Evolutionary conservation across 2,329 filamentous ascomycete genomes (phyloP).

Genomic region (Teratosphaeria zuluensis): DNA sequence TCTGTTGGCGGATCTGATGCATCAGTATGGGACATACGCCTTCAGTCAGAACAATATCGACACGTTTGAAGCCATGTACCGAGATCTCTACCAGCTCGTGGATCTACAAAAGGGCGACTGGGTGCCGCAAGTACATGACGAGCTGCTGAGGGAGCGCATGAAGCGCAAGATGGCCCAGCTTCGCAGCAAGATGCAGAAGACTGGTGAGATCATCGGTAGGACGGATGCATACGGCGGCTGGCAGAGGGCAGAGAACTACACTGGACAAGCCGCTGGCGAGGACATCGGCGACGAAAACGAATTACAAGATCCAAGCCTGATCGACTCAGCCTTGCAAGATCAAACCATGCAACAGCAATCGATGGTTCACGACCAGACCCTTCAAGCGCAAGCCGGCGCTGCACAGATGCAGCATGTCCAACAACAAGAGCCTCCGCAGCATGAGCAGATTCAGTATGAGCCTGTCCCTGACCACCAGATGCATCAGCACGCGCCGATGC

Average conservation of each 20-base stretch:
- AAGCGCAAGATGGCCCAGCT: conserved; percentile 29
- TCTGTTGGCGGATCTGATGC: conserved; percentile 27
- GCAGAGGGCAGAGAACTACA: conserved; percentile 24
- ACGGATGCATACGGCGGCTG: conserved; percentile 24
- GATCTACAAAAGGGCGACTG: conserved; percentile 26
- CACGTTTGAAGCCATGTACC: conserved; percentile 26
- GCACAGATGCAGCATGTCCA: neutral
- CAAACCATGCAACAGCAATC: neutral
- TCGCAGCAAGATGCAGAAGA: conserved; percentile 30
- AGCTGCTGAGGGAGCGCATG: conserved; percentile 27
- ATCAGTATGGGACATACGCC: conserved; percentile 25
- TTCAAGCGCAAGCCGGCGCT: neutral
- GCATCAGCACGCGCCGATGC: conserved; percentile 6
- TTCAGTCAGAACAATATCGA: conserved; percentile 23
- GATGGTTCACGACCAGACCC: neutral
- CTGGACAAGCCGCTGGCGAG: conserved; percentile 21
- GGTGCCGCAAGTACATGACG: conserved; percentile 25
- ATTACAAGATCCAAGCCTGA: conserved; percentile 3
- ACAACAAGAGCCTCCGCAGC: neutral
- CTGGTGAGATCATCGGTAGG: conserved; percentile 26
- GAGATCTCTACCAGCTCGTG: conserved; percentile 26
- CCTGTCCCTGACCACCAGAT: conserved; percentile 9
- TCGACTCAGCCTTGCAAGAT: neutral
- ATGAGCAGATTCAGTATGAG: conserved; percentile 21
- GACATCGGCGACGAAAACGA: conserved; percentile 19